These are phyloP conservation scores for Xylariales sp. DNA, from an alignment of 2,329 filamentous ascomycete genomes.

Conservation along the genomic window DNA sequence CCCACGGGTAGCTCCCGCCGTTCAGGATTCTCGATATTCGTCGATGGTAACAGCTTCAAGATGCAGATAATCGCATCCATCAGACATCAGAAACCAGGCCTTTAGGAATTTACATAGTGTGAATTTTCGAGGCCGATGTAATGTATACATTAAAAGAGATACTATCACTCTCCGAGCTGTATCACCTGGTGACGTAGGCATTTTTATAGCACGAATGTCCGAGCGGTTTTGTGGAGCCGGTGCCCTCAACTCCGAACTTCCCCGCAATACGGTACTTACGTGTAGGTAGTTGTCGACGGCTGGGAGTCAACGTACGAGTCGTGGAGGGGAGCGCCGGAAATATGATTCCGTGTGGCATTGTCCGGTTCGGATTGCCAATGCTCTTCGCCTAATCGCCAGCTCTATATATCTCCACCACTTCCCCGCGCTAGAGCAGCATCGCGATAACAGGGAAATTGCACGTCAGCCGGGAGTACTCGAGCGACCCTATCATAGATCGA, in stretches of 20 bases:
- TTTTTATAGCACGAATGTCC: background rate
- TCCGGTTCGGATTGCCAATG: background rate
- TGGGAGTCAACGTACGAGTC: background rate
- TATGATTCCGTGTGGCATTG: constrained; percentile 10
- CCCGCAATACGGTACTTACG: constrained; percentile 19
- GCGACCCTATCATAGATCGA: background rate
- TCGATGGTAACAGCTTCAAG: background rate
- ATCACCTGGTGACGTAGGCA: background rate
- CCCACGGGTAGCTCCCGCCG: background rate
- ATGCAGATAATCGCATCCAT: background rate
- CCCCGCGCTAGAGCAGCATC: constrained; percentile 18
- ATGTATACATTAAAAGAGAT: background rate
- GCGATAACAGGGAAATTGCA: background rate
- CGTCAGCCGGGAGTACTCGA: background rate
- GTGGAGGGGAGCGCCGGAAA: constrained; percentile 25
- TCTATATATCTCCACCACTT: constrained; percentile 9
- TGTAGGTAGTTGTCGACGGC: background rate
- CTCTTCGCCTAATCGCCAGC: background rate
- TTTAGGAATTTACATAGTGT: background rate
- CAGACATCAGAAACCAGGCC: background rate
- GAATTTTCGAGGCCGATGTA: background rate
- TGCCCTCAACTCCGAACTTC: constrained; percentile 17
- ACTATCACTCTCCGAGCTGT: background rate
- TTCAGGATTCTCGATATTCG: background rate
- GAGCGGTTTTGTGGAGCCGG: constrained; percentile 13